Percentiles rank a stretch among this genome's conserved stretches.
These are phyloP conservation scores for Pestalotiopsis sp. DNA, from an alignment of 2,329 filamentous ascomycete genomes.

Conservation along the genomic window DNA sequence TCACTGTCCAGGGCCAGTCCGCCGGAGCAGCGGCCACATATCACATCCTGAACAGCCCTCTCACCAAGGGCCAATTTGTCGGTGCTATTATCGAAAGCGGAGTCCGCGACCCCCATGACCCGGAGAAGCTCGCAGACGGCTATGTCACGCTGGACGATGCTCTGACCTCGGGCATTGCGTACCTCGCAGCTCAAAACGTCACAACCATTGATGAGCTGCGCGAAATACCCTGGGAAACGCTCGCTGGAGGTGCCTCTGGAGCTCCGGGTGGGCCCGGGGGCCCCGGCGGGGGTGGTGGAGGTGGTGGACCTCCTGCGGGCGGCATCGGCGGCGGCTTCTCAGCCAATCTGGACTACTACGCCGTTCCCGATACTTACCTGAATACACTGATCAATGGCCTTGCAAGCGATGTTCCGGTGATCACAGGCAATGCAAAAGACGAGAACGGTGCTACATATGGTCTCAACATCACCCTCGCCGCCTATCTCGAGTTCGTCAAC, in stretches of 20 bases:
- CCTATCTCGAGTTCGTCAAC: neutral
- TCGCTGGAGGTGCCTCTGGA: slow-evolving; percentile 18
- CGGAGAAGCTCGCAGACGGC: slow-evolving; percentile 28
- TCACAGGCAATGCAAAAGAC: neutral
- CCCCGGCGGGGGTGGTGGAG: slow-evolving; percentile 20
- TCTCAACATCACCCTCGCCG: neutral
- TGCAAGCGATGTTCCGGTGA: neutral
- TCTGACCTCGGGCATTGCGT: slow-evolving; percentile 18
- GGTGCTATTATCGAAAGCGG: slow-evolving; percentile 35
- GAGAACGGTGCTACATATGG: neutral
- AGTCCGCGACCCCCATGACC: slow-evolving; percentile 32
- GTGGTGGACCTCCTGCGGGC: slow-evolving; percentile 23
- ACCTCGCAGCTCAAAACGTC: slow-evolving; percentile 21
- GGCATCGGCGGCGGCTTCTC: slow-evolving; percentile 15
- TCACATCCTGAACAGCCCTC: slow-evolving; percentile 28
- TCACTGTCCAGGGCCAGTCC: slow-evolving; percentile 16
- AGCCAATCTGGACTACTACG: neutral
- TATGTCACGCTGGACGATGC: slow-evolving; percentile 27
- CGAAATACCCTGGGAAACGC: slow-evolving; percentile 18
- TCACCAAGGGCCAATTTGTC: slow-evolving; percentile 25
- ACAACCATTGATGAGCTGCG: slow-evolving; percentile 24
- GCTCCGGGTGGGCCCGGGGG: neutral
- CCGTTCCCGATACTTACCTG: neutral
- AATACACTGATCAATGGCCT: neutral
- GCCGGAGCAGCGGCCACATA: slow-evolving; percentile 22